Evolutionary conservation across 352 stramenopile genomes (phyloP), one percentile per base, ranked within the genome.

Genomic region (Phytophthora sojae): DNA sequence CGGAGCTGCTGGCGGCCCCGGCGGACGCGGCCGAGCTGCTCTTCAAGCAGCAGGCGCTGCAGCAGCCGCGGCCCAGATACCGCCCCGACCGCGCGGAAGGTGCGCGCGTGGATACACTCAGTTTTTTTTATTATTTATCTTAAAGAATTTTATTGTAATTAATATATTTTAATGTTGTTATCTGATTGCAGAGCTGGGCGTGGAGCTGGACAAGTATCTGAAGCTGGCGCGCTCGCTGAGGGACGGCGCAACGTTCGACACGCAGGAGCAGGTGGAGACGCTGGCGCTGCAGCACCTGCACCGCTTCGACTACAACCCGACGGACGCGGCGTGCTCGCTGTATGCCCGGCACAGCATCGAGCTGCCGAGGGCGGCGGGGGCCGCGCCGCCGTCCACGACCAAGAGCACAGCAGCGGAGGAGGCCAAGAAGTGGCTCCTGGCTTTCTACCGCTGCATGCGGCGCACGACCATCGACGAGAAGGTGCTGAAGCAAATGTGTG

Each of bases 301-400:
- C 60, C 83, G 85, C 59, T 94, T 94, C 61, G 74, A 95, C 66
- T 93, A 96, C 71, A 89, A 97, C 49, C 62, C 83, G 19, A 86
- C 76, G 19, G 86, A 95, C 57, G 90, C 90, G 0, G 87, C 90
- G 19, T 96, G 88, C 67, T 86, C 86, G 7, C 59, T 97, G 66
- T 95, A 95, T 54, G 88, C 90, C n/a, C 70, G 76, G 15, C 90
- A 96, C 62, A 94, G 84, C 56, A 93, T 95, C 49, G 85, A 95
- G 59, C 59, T 93, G 21, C 84, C 84, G 3, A 78, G 76, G 25
- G 66, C 77, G 17, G 71, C 61, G 25, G 50, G 47, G 29, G 37
- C 25, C 1, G 52, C 15, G 26, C 56, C 64, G 15, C 35, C 57
- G 4, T 55, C 25, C 12, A 9, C 51, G 45, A 67, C 47, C 6